These are phyloP conservation scores for Cladosporium sp. DNA, from an alignment of 2,329 filamentous ascomycete genomes.

Conservation along the genomic window DNA sequence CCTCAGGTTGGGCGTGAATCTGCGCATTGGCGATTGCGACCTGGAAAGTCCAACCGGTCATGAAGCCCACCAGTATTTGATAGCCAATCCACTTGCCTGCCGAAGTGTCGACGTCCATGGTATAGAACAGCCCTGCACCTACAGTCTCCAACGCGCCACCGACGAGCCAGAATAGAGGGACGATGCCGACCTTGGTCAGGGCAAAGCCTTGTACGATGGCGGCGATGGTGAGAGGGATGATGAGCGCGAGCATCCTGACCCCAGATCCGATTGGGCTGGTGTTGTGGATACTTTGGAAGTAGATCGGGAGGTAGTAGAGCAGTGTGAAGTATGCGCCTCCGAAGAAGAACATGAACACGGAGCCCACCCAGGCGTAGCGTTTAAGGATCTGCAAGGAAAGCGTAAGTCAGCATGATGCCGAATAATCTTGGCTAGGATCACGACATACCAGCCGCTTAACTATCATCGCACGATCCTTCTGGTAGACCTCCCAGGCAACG, in stretches of 20 bases:
- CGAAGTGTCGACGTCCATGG: slow-evolving; percentile 43
- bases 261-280: slow-evolving; percentile 30
- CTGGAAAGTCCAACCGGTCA: slow-evolving; percentile 51
- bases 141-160: slow-evolving; percentile 24
- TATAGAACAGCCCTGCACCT: slow-evolving; percentile 32
- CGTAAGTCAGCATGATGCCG: background rate
- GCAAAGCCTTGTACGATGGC: background rate
- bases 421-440: background rate
- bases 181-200: slow-evolving; percentile 42
- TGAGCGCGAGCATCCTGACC: slow-evolving; percentile 26
- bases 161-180: slow-evolving; percentile 32
- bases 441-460: background rate
- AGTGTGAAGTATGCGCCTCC: slow-evolving; percentile 7
- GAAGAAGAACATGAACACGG: background rate
- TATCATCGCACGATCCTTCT: background rate
- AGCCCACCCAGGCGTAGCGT: background rate
- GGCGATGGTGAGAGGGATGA: background rate
- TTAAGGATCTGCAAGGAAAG: slow-evolving; percentile 9
- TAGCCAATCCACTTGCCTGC: slow-evolving; percentile 56
- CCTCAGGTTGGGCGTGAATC: slow-evolving; percentile 37
- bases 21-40: slow-evolving; percentile 29
- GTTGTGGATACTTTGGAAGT: slow-evolving; percentile 36
- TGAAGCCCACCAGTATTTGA: slow-evolving; percentile 54
- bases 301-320: slow-evolving; percentile 36
- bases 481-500: slow-evolving; percentile 26